Evolutionary conservation across 2,329 filamentous ascomycete genomes (phyloP).

Genomic region (Rachicladosporium sp.): DNA sequence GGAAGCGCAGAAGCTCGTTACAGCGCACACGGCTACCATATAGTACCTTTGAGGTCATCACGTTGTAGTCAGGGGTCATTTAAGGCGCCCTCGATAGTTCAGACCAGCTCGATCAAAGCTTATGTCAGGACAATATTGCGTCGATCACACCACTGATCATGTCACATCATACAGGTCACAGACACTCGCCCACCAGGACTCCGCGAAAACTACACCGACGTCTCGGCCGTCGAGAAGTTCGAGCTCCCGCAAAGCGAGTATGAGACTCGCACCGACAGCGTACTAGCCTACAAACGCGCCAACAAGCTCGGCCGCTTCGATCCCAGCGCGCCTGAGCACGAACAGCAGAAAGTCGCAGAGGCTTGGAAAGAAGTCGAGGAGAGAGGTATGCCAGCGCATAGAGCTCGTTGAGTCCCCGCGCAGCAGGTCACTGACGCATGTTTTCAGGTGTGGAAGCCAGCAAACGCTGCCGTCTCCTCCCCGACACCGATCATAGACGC

Average conservation of each 20-base stretch:
- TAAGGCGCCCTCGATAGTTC: too few relatives aligned
- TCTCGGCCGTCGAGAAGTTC: conserved; percentile 76
- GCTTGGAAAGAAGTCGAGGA: conserved; percentile 57
- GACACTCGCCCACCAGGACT: conserved; percentile 67
- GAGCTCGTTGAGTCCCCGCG: not conserved
- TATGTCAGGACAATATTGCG: too few relatives aligned
- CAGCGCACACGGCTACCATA: too few relatives aligned
- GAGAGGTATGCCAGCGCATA: conserved; percentile 40
- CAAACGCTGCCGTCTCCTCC: conserved; percentile 34
- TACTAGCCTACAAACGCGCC: conserved; percentile 86
- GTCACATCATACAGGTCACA: conserved; percentile 44
- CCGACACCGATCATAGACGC: conserved; percentile 54
- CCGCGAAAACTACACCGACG: conserved; percentile 69
- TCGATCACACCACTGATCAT: too few relatives aligned
- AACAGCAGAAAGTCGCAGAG: conserved; percentile 58
- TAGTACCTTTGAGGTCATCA: too few relatives aligned
- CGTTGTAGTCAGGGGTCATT: too few relatives aligned
- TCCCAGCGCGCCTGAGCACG: conserved; percentile 64
- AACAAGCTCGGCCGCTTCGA: conserved; percentile 95
- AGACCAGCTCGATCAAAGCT: too few relatives aligned
- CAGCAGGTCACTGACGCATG: not conserved
- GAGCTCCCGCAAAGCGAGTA: conserved; percentile 78
- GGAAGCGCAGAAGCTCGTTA: too few relatives aligned
- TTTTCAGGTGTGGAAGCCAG: conserved; percentile 29
- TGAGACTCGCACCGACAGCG: conserved; percentile 72